Evolutionary conservation across 2,329 filamentous ascomycete genomes (phyloP), one percentile per base, ranked within the genome.

Genomic region (Monilinia polystroma): DNA sequence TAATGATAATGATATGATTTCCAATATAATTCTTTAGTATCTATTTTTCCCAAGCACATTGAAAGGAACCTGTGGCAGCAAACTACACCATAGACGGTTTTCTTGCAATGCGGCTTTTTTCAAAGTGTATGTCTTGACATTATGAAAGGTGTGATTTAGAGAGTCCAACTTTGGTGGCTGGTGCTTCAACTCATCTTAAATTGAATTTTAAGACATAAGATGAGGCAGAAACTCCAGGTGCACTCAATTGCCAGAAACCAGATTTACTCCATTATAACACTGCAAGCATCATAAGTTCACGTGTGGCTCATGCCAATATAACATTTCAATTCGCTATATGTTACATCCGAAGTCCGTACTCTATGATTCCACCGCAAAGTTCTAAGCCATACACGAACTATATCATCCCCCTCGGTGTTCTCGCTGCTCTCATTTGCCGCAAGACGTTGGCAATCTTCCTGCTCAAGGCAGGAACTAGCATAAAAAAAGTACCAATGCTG

Each of bases 401-500:
- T 29, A 64, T 45, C 62, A 55, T 64, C 12, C 62, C 62, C 20
- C 62, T 55, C 11, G 41, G 41, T 5, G 52, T 56, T 7, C 52
- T 64, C 14, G 35, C 52, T 12, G 49, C 53, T 23, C 62, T 47
- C 62, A 55, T 45, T 20, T 43, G 32, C 6, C 64, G 32, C 55
- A 59, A 53, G 29, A 49, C 47, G 20, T 12, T 14, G 6, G 23
- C 20, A 20, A 60, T 23, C 23, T 38, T 59, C 55, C 65, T 60
- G 52, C 64, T 66, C 53, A 69, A 62, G 64, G 68, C 60, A 64
- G 68, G 62, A 66, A 55, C 65, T 66, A 70, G 55, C 64, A 70
- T 70, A 70, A 70, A 70, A 70, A 70, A 70, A 68, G 41, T 63
- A 67, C 23, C 23, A 70, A 45, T 16, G 18, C 47, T 8, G 69